Evolutionary conservation across 192 early-diverging fungal species (phyloP), one percentile per base, ranked within the genome.

Genomic region (Coemansia sp.): DNA sequence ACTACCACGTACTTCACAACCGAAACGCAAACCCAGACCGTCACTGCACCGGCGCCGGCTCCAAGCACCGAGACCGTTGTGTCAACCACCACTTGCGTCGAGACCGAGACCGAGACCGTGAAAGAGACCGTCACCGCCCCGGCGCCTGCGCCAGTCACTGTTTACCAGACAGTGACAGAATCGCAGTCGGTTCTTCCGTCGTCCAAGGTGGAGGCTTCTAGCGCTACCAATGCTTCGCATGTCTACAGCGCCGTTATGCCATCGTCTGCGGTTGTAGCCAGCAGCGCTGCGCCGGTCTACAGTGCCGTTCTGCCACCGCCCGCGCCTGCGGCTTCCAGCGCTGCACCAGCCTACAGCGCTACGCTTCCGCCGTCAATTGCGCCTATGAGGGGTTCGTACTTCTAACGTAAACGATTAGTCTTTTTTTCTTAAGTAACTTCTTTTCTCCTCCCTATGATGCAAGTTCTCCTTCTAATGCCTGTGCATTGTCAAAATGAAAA

Each of bases 91-190:
- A 63, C 48, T 21, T 18, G 30, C 4, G 18, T 35, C 23, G 39
- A 65, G 36, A 75, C 72, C 11, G 72, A 52, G 10, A 64, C 75
- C 0, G 66, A 45, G 21, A 66, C 67, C 34, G 55, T 60, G 39
- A 53, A 62, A 51, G 34, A 62, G 15, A 75, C 73, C 21, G 62
- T 68, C 49, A 77, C 75, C 7, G 66, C 71, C 0, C 70, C 76
- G 2, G 62, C 75, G 0, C 75, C 75, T 24, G 75, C 69, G 0
- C 69, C 75, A 5, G 62, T 61, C 6, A 73, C 71, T 35, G 66
- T 73, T 48, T 71, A 71, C 56, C 21, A 52, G 33, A 73, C 77
- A 0, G 59, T 59, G 10, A 81, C 77, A 1, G 59, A n/a, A 26
- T 30, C 60, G 48, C 43, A 62, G 52, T 21, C 16, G 58, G 63